These are phyloP conservation scores for Apiospora rasikravindrae DNA, from an alignment of 2,329 filamentous ascomycete genomes.

Conservation along the genomic window DNA sequence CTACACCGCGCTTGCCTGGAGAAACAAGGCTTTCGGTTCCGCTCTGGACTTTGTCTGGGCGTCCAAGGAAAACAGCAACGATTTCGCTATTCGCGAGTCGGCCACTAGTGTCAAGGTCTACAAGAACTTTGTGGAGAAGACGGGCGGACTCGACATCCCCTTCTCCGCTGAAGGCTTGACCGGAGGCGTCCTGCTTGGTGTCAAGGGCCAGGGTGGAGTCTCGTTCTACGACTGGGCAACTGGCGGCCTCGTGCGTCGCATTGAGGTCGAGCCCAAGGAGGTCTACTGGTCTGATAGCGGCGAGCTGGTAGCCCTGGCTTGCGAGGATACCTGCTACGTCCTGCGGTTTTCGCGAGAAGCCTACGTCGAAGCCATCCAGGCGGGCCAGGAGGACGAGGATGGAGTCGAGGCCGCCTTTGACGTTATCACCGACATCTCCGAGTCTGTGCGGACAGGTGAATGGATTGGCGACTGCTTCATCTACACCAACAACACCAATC, in stretches of 20 bases:
- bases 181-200: conserved; percentile 88
- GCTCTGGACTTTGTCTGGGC: conserved; percentile 97
- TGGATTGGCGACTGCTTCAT: conserved; percentile 99
- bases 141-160: conserved; percentile 86
- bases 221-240: conserved; percentile 97
- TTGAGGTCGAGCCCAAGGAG: conserved; percentile 75
- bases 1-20: conserved; percentile 93
- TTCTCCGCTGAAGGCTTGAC: conserved; percentile 93
- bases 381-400: conserved; percentile 83
- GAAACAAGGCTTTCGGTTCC: conserved; percentile 96
- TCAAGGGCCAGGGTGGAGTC: conserved; percentile 92
- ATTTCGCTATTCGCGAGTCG: conserved; percentile 96
- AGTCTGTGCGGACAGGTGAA: conserved; percentile 90
- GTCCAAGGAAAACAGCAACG: conserved; percentile 96
- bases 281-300: conserved; percentile 99
- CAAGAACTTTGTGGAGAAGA: conserved; percentile 95
- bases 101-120: conserved; percentile 94
- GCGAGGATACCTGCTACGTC: conserved; percentile 95
- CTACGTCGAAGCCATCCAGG: conserved; percentile 82
- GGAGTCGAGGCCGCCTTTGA: conserved; percentile 96
- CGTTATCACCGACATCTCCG: conserved; percentile 92
- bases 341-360: conserved; percentile 89
- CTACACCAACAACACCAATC: conserved; percentile 96
- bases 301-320: conserved; percentile 89
- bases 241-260: conserved; percentile 86